A percentile compares a stretch with the other conserved stretches of the same genome.
Conservation (phyloP, 2,329 filamentous ascomycete species). For the Colletotrichum graminicola region DNA sequence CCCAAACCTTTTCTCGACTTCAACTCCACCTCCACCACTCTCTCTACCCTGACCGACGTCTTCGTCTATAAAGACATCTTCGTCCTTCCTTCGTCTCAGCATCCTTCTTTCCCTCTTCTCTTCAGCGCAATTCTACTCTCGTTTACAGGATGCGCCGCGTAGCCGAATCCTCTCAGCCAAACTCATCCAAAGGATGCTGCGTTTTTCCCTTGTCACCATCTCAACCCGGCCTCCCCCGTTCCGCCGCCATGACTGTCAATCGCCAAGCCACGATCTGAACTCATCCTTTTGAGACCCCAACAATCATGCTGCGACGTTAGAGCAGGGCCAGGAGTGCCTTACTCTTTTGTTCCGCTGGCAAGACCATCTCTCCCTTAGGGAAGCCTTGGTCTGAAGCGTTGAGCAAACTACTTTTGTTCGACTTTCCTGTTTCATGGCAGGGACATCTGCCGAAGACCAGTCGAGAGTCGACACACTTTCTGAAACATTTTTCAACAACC, state of each 20-base stretch:
- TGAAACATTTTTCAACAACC: constrained; percentile 8
- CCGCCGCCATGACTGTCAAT: constrained; percentile 23
- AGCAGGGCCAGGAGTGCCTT: constrained; percentile 41
- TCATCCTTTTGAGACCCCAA: not conserved
- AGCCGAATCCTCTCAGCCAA: constrained; percentile 39
- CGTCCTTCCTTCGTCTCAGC: constrained; percentile 12
- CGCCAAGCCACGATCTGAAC: constrained; percentile 7
- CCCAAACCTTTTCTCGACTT: constrained; percentile 42
- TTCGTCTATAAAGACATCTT: constrained; percentile 39
- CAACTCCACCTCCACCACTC: constrained; percentile 25
- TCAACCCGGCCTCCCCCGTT: constrained; percentile 40
- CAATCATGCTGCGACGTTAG: constrained; percentile 16
- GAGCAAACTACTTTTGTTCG: constrained; percentile 22
- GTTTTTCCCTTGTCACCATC: constrained; percentile 7
- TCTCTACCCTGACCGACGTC: not conserved
- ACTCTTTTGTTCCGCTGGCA: constrained; percentile 40
- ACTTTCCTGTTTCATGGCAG: constrained; percentile 33
- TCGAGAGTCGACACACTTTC: constrained; percentile 13
- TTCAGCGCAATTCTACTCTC: constrained; percentile 42
- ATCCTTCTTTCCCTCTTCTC: constrained; percentile 1
- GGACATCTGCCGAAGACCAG: constrained; percentile 22
- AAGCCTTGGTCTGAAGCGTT: constrained; percentile 17
- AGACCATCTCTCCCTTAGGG: not conserved
- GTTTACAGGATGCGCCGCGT: constrained; percentile 40
- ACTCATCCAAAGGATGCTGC: constrained; percentile 33